Evolutionary conservation across 2,329 filamentous ascomycete species (phyloP), one percentile per base, ranked within the genome.

Genomic region (Epichloe baconii): DNA sequence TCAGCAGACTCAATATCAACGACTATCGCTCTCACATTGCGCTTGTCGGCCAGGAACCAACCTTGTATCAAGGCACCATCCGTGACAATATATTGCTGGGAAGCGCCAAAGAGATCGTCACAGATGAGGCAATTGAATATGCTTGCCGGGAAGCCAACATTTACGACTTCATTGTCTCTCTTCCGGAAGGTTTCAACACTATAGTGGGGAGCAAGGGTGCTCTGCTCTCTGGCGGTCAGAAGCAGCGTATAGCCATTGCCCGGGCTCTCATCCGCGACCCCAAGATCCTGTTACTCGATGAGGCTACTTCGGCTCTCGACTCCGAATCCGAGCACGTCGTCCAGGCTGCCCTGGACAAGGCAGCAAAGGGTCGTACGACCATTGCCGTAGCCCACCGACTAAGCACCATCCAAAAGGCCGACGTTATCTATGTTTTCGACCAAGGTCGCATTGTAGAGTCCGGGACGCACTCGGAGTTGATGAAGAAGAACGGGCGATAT

Each of bases 391-490:
- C 93, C 3, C 91, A 98, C 68, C 77, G 93, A 23, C 72, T 98
- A 5, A 88, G 83, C 62, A 96, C 93, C 0, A 96, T 97, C 54
- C 89, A 95, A 64, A 90, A 93, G 64, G 91, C 91, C 0, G 91
- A 97, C 63, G 72, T 91, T 47, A 97, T 97, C 59, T 96, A 94
- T 57, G 91, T 97, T n/a, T 93, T 97, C 64, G 90, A 96, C 66
- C 83, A 87, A 60, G 93, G 91, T 7, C 78, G 80, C 53, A 80
- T 97, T 43, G 86, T 94, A 1, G 91, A 97, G 71, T 78, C 79
- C 58, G 91, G 91, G 5, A 88, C 82, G 8, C 91, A 97, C 63
- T 61, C 71, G 0, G 85, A 88, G 62, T 64, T 91, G 59, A 82
- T 86, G 77, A 76, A 73, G 57, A 76, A 74, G 63, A 80, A 81